A percentile compares a stretch with the other conserved stretches of the same genome.
phyloP scores from a whole-genome alignment of 352 stramenopile genomes.

The Pythium biforme region DNA sequence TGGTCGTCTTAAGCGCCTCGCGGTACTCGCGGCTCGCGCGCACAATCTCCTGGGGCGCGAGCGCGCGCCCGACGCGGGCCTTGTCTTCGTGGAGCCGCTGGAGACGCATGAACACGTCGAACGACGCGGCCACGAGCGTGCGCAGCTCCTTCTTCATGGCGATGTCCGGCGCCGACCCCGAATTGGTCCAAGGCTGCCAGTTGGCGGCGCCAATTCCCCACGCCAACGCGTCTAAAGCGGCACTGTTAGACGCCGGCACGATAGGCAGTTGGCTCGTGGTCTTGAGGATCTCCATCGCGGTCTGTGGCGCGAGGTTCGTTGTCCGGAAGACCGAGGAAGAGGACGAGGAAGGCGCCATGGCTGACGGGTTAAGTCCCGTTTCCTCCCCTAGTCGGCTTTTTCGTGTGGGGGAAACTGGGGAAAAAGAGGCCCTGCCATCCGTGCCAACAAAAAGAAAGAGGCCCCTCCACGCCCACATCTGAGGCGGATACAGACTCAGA shows the following conservation, averaged over 20 bases:
- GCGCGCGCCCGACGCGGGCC: constrained; percentile 17
- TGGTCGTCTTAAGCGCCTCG: constrained; percentile 61
- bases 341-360: constrained; percentile 4
- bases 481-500: not conserved
- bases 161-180: constrained; percentile 16
- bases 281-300: constrained; percentile 49
- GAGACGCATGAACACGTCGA: constrained; percentile 52
- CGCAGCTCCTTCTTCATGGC: constrained; percentile 56
- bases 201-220: constrained; percentile 54
- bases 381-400: too few relatives aligned
- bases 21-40: constrained; percentile 69
- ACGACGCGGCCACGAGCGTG: constrained; percentile 54
- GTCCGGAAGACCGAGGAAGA: constrained; percentile 21
- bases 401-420: not conserved
- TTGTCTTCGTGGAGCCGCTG: constrained; percentile 21
- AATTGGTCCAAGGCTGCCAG: constrained; percentile 30
- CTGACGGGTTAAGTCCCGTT: not conserved
- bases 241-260: constrained; percentile 17
- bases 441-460: not conserved
- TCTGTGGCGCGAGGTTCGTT: constrained; percentile 16
- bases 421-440: not conserved
- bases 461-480: not conserved
- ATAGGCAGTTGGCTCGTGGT: constrained; percentile 41
- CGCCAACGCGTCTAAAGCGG: constrained; percentile 26
- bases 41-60: constrained; percentile 35